Base-by-base conservation (phyloP, 2,329 filamentous ascomycete species). In the Pseudocercospora macadamiae region DNA sequence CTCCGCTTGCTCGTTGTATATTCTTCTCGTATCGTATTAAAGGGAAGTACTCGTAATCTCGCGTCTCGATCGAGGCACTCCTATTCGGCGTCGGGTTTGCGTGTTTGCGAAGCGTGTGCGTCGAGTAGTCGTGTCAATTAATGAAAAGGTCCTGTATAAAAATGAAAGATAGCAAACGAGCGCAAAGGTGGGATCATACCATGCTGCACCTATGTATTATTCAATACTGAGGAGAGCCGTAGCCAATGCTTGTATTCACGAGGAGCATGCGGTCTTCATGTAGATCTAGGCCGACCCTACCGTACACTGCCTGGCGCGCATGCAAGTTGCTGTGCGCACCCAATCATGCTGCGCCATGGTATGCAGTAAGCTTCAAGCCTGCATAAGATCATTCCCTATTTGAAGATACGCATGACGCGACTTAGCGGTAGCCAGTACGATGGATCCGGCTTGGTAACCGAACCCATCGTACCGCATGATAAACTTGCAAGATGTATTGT, bases 301-400 rank as follows among this genome's bases (percentile, higher is more conserved):
- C 28, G 28, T 32, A 32, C 28, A 32, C 6, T 45, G n/a, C n/a
- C n/a, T n/a, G n/a, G n/a, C n/a, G n/a, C 47, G 23, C 25, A 51
- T 19, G 47, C 12, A 19, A 19, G 16, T 30, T 28, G 14, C n/a
- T 25, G n/a, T 12, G 3, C 14, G 4, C n/a, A 18, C 21, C 32
- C 49, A 39, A 39, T 37, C 34, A 25, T 19, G 32, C 32, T 51
- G 28, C 48, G 26, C 32, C 28, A 19, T 51, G 47, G 26, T 21
- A 21, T 51, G 47, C 47, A 32, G 25, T 34, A 49, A 32, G 26
- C 48, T 37, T 53, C 49, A 23, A 53, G 19, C 34, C 19, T 23
- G 49, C 49, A 52, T 36, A 25, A 25, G 30, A 37, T 53, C 34
- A 37, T 37, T 42, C 16, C 19, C 34, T 28, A 32, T 28, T 28